Base-by-base conservation (phyloP, 2,329 filamentous ascomycete species). In the Proliferodiscus dingleyae region DNA sequence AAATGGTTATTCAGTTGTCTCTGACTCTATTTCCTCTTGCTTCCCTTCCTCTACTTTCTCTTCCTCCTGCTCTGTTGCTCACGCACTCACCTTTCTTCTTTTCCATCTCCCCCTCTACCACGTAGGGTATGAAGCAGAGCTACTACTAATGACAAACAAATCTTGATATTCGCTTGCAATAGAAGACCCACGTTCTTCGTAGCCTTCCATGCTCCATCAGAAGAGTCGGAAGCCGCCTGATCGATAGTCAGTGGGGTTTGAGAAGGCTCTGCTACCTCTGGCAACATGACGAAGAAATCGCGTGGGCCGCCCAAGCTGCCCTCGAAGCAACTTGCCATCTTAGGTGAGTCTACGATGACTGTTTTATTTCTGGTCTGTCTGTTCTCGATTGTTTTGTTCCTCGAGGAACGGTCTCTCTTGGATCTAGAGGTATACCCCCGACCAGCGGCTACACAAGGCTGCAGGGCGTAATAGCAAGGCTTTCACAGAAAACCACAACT, bases 271-370 rank as follows among this genome's bases (percentile, higher is more conserved):
- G 21, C 45, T 45, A 26, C 41, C 29, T 22, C 26, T 28, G 34
- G 18, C 46, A 52, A 13, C 33, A 60, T 56, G 53, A 41, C 43
- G 43, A 45, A 54, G 54, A 57, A 51, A 47, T 55, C 54, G 45
- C 66, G 64, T 43, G 54, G 49, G 8, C 49, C 51, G 52, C 76
- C 80, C 21, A 86, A 81, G 71, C 74, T 93, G 72, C 87, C 88
- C 1, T 72, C 79, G 33, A 78, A 82, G 74, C 88, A 94, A 69
- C 72, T 94, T 61, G 70, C 81, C 34, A 89, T 94, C 61, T 70
- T 94, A 53, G 82, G 86, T 89, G 75, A 72, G 77, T 61, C n/a
- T 30, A 28, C 9, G 21, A 10, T 34, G 44, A 33, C 19, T 30
- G 33, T 34, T 37, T 41, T 26, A n/a, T 28, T 36, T 41, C 29